Percentiles rank a stretch among this genome's conserved stretches.
phyloP scores from a whole-genome alignment of 257 asterid species.

The Prunella vulgaris region DNA sequence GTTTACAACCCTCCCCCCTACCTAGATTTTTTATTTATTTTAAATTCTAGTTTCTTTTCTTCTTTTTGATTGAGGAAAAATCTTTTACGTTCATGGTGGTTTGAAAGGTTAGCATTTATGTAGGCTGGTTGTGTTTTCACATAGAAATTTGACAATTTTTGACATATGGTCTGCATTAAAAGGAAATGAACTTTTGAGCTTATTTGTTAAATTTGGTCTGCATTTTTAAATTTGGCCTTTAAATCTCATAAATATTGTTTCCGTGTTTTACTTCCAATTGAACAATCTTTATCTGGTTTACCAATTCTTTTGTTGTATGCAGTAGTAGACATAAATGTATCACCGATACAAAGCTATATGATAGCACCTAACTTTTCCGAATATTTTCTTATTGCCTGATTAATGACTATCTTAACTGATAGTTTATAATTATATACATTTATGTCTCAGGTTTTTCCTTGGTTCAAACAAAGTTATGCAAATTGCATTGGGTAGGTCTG shows the following conservation, averaged over 20 bases:
- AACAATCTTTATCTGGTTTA: not conserved
- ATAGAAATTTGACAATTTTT: not conserved
- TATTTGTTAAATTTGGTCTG: not conserved
- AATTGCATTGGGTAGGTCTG: conserved; percentile 27
- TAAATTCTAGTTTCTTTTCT: not conserved
- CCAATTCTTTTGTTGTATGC: not conserved
- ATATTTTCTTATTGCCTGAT: not conserved
- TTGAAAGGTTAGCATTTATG: not conserved
- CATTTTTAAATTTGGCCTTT: not conserved
- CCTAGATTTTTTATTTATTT: not conserved
- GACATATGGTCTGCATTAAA: not conserved
- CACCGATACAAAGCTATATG: too few species aligned
- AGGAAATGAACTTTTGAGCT: not conserved
- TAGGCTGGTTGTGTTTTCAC: not conserved
- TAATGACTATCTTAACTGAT: not conserved
- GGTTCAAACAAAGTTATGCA: conserved; percentile 30
- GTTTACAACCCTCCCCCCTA: not conserved
- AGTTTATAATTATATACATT: not conserved
- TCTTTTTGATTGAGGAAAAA: not conserved
- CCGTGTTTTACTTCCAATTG: not conserved
- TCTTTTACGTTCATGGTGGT: not conserved
- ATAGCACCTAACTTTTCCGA: too few species aligned
- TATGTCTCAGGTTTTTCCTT: conserved; percentile 21
- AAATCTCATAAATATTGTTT: too few species aligned
- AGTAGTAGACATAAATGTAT: not conserved